Evolutionary conservation across 2,329 filamentous ascomycete genomes (phyloP).

Genomic region (Cladophialophora exuberans): DNA sequence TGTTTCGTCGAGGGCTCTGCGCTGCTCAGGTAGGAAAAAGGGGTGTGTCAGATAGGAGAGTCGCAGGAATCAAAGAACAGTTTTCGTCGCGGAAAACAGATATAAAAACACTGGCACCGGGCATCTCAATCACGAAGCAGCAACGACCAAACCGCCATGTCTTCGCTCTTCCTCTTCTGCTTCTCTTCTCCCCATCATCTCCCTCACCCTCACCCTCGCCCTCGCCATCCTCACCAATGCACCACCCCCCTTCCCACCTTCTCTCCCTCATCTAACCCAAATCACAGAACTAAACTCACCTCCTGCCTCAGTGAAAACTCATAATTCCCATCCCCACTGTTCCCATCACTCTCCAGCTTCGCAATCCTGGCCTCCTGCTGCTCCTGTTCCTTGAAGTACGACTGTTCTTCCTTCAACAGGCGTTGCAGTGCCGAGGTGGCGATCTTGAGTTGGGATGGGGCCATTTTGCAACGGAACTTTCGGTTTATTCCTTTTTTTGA

Average conservation of each 20-base stretch:
- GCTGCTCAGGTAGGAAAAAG: conserved; percentile 56
- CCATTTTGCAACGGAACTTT: no score
- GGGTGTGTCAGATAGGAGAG: not conserved
- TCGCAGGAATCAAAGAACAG: not conserved
- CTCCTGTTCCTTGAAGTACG: conserved; percentile 83
- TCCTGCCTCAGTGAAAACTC: conserved; percentile 84
- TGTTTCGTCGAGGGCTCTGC: conserved; percentile 82
- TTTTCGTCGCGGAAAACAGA: not conserved
- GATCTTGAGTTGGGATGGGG: conserved; percentile 53
- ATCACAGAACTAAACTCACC: no score
- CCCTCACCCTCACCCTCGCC: no score
- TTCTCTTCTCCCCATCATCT: no score
- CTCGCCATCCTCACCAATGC: no score
- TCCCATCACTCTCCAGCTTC: conserved; percentile 61
- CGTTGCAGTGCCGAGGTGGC: conserved; percentile 78
- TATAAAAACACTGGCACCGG: no score
- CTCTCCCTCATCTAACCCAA: no score
- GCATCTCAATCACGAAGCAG: no score
- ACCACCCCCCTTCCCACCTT: no score
- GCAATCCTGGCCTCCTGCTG: conserved; percentile 73
- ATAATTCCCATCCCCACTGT: conserved; percentile 76
- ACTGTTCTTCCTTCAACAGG: conserved; percentile 87
- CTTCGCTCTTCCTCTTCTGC: no score
- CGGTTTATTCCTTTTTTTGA: no score
- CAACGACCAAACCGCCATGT: no score